Evolutionary conservation across 2,329 filamentous ascomycete genomes (phyloP).

Genomic region (Talaromyces albobiverticillius): DNA sequence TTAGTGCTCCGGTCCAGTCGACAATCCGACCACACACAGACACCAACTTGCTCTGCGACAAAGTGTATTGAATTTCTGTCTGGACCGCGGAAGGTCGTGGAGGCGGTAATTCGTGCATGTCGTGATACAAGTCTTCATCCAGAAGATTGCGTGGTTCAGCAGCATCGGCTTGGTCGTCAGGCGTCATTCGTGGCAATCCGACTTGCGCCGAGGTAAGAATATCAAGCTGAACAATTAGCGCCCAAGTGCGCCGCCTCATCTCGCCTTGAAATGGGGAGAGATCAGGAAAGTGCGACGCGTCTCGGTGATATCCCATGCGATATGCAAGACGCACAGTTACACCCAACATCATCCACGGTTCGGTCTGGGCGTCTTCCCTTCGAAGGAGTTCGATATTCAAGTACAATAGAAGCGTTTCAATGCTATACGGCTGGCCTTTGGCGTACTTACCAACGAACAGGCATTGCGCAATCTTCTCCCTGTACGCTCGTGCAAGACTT

Average conservation of each 20-base stretch:
- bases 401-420: slow-evolving; percentile 3
- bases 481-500: not conserved
- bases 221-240: slow-evolving; percentile 35
- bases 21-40: slow-evolving; percentile 16
- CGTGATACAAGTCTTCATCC: slow-evolving; percentile 40
- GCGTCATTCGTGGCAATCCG: slow-evolving; percentile 38
- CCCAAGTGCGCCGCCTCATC: slow-evolving; percentile 36
- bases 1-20: slow-evolving; percentile 1
- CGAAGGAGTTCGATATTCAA: slow-evolving; percentile 1
- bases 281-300: slow-evolving; percentile 33
- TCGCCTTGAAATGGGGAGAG: slow-evolving; percentile 30
- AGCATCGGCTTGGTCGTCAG: slow-evolving; percentile 37
- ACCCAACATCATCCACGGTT: slow-evolving; percentile 26
- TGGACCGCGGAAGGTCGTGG: slow-evolving; percentile 22
- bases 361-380: not conserved
- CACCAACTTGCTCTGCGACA: slow-evolving; percentile 15
- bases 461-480: slow-evolving; percentile 7
- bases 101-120: slow-evolving; percentile 28
- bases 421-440: not conserved
- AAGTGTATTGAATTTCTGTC: slow-evolving; percentile 22
- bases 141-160: slow-evolving; percentile 38
- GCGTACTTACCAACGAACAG: slow-evolving; percentile 2
- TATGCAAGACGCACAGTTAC: slow-evolving; percentile 29
- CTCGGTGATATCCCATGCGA: slow-evolving; percentile 45
- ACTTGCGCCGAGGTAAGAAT: slow-evolving; percentile 36